phyloP scores from a whole-genome alignment of 1,139 yeast genomes.

The Hansenula lynferdii region DNA sequence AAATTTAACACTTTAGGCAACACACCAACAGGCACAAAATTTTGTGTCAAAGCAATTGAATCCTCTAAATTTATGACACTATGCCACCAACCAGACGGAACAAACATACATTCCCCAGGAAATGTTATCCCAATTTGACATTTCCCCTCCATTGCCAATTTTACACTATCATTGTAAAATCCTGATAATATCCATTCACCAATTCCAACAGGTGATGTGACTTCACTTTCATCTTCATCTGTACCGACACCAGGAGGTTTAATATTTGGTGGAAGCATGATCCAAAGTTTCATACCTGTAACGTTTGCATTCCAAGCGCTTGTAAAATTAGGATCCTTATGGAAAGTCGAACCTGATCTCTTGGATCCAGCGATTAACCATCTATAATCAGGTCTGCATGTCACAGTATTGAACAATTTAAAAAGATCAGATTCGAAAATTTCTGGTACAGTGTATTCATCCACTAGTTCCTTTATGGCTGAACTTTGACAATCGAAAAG shows the following conservation, averaged over 20 bases:
- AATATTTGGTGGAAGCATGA: constrained; percentile 74
- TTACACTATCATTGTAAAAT: constrained; percentile 56
- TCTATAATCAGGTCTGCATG: constrained; percentile 79
- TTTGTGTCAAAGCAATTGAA: constrained; percentile 78
- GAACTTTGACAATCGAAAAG: constrained; percentile 72
- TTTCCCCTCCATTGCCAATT: constrained; percentile 30
- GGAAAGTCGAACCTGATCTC: constrained; percentile 84
- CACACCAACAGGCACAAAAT: constrained; percentile 68
- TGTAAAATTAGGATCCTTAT: constrained; percentile 88
- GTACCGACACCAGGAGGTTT: constrained; percentile 87
- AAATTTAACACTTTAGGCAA: constrained; percentile 60
- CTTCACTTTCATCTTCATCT: constrained; percentile 76
- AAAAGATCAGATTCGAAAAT: constrained; percentile 50
- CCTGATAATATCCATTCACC: constrained; percentile 91
- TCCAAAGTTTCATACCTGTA: constrained; percentile 77
- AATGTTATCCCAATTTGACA: constrained; percentile 69
- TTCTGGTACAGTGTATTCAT: constrained; percentile 52
- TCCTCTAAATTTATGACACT: constrained; percentile 79
- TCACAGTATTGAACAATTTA: constrained; percentile 33
- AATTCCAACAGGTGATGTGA: constrained; percentile 84
- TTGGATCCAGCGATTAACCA: constrained; percentile 86
- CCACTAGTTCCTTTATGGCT: constrained; percentile 54
- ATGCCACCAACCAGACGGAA: constrained; percentile 98
- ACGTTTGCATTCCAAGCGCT: constrained; percentile 87
- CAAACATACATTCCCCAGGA: constrained; percentile 83